A percentile compares a stretch with the other conserved stretches of the same genome.
Evolutionary conservation across 495 filamentous ascomycete genomes (phyloP).

Genomic region (Xylaria flabelliformis): DNA sequence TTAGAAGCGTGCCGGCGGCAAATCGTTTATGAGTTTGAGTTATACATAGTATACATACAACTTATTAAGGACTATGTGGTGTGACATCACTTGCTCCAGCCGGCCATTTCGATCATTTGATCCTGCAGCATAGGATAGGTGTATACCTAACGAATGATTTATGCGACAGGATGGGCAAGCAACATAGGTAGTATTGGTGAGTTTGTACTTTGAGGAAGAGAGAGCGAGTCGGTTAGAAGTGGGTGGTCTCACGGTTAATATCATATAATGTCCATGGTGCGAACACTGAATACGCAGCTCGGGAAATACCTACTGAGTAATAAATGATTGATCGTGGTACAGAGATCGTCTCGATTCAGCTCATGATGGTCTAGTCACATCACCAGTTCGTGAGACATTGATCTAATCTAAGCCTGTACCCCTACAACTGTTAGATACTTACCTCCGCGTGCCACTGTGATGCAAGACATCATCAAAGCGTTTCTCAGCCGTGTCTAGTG

Average conservation of each 20-base stretch:
- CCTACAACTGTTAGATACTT: background rate
- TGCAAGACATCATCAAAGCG: background rate
- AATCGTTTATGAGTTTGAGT: background rate
- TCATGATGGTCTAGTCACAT: background rate
- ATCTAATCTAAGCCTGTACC: background rate
- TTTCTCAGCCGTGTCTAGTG: background rate
- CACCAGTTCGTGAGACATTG: background rate
- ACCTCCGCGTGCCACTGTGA: background rate
- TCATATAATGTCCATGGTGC: background rate
- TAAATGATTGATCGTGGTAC: background rate
- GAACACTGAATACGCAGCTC: background rate
- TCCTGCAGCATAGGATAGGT: background rate
- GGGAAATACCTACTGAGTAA: background rate
- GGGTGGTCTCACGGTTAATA: background rate
- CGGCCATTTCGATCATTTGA: background rate
- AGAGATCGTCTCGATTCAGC: background rate
- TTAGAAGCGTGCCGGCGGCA: background rate
- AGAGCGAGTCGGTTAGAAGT: background rate
- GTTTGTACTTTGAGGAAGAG: background rate
- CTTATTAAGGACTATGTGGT: background rate
- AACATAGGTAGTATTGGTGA: background rate
- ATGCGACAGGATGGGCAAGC: background rate
- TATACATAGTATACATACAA: background rate
- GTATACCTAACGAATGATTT: background rate
- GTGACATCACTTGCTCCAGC: background rate